Percentiles rank a stretch among this genome's conserved stretches.
These are phyloP conservation scores for Citrullus mucosospermus DNA, from an alignment of 306 rosid genomes.

Conservation along the genomic window DNA sequence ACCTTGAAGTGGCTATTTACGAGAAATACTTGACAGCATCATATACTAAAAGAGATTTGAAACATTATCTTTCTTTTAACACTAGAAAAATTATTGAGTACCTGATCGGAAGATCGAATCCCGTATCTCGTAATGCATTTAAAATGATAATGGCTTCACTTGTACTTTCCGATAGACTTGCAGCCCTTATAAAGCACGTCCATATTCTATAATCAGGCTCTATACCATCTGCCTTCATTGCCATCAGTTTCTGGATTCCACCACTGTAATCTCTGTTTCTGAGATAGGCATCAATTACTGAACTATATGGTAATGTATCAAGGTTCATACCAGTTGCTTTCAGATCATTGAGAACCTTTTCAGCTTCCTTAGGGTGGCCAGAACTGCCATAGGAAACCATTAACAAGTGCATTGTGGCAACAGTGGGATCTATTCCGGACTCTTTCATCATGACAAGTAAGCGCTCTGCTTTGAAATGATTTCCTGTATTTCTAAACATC, in stretches of 20 bases:
- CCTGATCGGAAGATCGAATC: slow-evolving; percentile 86
- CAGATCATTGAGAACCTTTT: slow-evolving; percentile 69
- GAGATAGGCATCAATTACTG: slow-evolving; percentile 77
- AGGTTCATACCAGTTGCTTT: slow-evolving; percentile 37
- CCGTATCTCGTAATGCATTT: slow-evolving; percentile 45
- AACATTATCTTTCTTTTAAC: neutral
- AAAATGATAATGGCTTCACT: slow-evolving; percentile 50
- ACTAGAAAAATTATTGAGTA: slow-evolving; percentile 13
- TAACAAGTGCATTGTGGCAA: slow-evolving; percentile 90
- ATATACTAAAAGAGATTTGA: neutral
- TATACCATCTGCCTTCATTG: slow-evolving; percentile 55
- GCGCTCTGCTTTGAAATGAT: slow-evolving; percentile 69
- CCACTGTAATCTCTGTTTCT: slow-evolving; percentile 45
- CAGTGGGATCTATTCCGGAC: slow-evolving; percentile 71
- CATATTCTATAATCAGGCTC: slow-evolving; percentile 88
- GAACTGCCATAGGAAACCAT: slow-evolving; percentile 86
- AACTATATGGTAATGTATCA: slow-evolving; percentile 76
- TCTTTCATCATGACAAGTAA: slow-evolving; percentile 65
- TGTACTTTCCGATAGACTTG: slow-evolving; percentile 47
- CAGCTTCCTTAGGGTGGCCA: slow-evolving; percentile 87
- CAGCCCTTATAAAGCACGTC: slow-evolving; percentile 92
- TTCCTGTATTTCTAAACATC: slow-evolving; percentile 65
- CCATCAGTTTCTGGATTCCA: slow-evolving; percentile 59
- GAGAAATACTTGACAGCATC: neutral
- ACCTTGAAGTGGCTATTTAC: slow-evolving; percentile 3